These are phyloP conservation scores for Microbotryomycetes sp. DNA, from an alignment of 1,284 basidiomycete genomes.

Conservation along the genomic window DNA sequence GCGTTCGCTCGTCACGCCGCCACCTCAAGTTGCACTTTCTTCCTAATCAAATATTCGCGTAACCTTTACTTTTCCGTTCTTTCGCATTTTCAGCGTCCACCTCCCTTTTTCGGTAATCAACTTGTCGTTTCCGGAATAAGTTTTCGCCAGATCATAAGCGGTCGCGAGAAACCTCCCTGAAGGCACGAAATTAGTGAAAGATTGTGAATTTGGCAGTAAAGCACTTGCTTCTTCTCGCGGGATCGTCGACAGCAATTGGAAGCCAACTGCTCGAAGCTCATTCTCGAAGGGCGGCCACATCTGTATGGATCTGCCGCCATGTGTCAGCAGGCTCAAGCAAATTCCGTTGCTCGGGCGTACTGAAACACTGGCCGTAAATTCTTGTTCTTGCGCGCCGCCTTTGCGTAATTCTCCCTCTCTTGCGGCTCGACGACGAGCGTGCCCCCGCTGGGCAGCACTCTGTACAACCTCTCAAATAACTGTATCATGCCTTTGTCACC, in stretches of 20 bases:
- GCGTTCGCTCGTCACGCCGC: constrained; percentile 3
- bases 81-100: background rate
- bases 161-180: constrained; percentile 26
- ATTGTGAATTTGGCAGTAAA: background rate
- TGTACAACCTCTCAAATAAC: constrained; percentile 14
- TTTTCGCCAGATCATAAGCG: constrained; percentile 27
- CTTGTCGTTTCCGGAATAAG: background rate
- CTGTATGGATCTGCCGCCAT: constrained; percentile 3
- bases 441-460: constrained; percentile 11
- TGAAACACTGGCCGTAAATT: constrained; percentile 11
- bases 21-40: background rate
- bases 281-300: constrained; percentile 24
- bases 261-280: constrained; percentile 13
- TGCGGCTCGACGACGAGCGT: constrained; percentile 28
- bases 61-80: background rate
- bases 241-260: constrained; percentile 14
- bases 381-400: constrained; percentile 26
- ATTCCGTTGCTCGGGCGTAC: background rate
- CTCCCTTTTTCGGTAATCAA: background rate
- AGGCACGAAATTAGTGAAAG: background rate
- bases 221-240: constrained; percentile 24
- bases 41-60: too few species aligned
- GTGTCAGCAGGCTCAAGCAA: background rate
- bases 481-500: constrained; percentile 22
- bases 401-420: constrained; percentile 27